Base-by-base conservation (phyloP, 495 filamentous ascomycete genomes). In the Letharia lupina region DNA sequence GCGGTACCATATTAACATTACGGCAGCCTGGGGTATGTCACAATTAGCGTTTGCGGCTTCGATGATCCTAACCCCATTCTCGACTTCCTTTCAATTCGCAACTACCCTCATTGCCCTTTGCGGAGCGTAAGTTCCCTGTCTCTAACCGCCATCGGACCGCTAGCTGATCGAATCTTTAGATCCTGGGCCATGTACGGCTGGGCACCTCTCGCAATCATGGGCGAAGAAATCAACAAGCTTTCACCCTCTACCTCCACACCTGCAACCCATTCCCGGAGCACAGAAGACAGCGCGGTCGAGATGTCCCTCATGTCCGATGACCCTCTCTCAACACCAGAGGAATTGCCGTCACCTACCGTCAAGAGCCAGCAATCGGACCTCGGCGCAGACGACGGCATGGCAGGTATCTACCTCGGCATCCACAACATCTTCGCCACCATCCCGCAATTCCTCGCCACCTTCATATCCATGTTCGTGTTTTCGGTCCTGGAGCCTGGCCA, bases 161-260 rank as follows among this genome's bases (percentile, higher is more conserved):
- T 11, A 11, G 28, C 40, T 65, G 39, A 65, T 23, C 16, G 15
- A 41, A 42, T 28, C 48, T 5, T 1, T 69, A 85, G 86, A 33
- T 85, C 89, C 35, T 91, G 86, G 86, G 84, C 86, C 50, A 74
- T 91, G 44, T 83, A 84, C 64, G 84, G 81, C 66, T 96, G 93
- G 92, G 93, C 93, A 0, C 93, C 93, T 0, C 89, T 88, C 68
- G 87, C 93, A 10, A 95, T 96, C 71, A 85, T 97, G 71, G 93
- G 93, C n/a, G 82, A 96, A 41, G 93, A 96, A 74, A 94, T 98
- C 69, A 97, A 93, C 78, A 86, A 84, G 66, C 78, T 98, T 20
- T 41, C 9, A 44, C 12, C 65, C 48, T 63, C 35, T 57, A 7
- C 42, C 4, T 48, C 70, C 4, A 54, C 39, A 28, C 47, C 28